These are phyloP conservation scores for Cucurbita pepo DNA, from an alignment of 306 rosid species.

Conservation along the genomic window DNA sequence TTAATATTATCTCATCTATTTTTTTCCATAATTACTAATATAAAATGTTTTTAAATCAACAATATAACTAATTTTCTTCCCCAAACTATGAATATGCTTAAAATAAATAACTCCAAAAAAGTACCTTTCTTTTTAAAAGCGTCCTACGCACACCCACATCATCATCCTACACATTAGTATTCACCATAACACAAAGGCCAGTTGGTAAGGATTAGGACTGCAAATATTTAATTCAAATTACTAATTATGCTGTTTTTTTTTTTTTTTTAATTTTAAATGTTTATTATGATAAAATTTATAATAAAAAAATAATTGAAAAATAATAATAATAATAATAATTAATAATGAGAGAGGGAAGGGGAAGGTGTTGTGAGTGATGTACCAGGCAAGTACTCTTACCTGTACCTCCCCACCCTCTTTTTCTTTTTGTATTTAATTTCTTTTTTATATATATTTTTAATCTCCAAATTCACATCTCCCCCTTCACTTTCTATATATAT, in stretches of 20 bases:
- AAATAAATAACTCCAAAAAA: not conserved
- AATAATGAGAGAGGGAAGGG: not conserved
- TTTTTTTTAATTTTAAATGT: too few relatives aligned
- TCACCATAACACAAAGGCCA: not conserved
- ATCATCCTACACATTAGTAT: not conserved
- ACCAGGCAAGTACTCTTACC: constrained; percentile 92
- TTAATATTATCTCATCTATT: too few relatives aligned
- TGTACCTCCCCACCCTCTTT: constrained; percentile 56
- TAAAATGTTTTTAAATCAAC: too few relatives aligned
- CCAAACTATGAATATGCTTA: not conserved
- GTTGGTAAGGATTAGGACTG: not conserved
- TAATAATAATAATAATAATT: not conserved
- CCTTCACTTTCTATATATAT: not conserved
- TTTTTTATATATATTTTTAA: not conserved
- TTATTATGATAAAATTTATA: too few relatives aligned
- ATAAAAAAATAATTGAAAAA: too few relatives aligned
- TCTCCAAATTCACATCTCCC: not conserved
- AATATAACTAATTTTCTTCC: too few relatives aligned
- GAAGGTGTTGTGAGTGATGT: constrained; percentile 24
- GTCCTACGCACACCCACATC: not conserved
- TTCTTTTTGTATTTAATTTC: constrained; percentile 8
- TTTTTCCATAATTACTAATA: too few relatives aligned
- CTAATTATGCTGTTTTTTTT: too few relatives aligned
- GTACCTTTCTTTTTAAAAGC: not conserved
- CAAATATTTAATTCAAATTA: too few relatives aligned